These are phyloP conservation scores for Chaetomium cochliodes DNA, from an alignment of 495 filamentous ascomycete genomes.

Conservation along the genomic window DNA sequence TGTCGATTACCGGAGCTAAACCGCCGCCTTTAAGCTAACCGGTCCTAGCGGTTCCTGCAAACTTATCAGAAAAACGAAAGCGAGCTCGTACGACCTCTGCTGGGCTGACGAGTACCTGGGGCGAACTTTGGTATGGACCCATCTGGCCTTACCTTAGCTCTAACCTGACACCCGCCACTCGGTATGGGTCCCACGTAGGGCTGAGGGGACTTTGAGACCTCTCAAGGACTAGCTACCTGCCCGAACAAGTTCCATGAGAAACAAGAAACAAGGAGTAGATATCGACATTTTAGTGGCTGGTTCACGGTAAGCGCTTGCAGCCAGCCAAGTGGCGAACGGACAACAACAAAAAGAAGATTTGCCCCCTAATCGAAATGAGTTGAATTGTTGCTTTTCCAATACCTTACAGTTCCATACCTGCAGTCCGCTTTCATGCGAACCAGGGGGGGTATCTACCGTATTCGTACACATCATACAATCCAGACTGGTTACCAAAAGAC, in stretches of 20 bases:
- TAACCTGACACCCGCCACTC: too few species aligned
- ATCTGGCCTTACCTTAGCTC: not conserved
- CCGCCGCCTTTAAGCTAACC: too few species aligned
- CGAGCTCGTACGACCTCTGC: not conserved
- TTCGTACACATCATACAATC: conserved; percentile 13
- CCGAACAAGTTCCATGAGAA: too few species aligned
- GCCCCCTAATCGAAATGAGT: not conserved
- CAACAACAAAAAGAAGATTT: not conserved
- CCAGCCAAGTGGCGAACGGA: too few species aligned
- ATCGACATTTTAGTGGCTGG: too few species aligned
- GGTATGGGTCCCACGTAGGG: too few species aligned
- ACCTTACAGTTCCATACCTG: conserved; percentile 4
- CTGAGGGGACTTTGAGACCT: not conserved
- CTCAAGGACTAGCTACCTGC: too few species aligned
- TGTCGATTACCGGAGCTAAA: too few species aligned
- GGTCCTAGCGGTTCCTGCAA: not conserved
- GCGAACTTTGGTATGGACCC: not conserved
- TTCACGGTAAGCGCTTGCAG: too few species aligned
- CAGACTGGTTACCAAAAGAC: not conserved
- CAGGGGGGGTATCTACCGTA: conserved; percentile 8
- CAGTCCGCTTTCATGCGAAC: not conserved
- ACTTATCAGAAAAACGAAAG: not conserved
- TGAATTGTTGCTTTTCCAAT: not conserved
- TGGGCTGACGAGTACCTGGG: not conserved
- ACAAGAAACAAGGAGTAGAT: too few species aligned